A percentile compares a stretch with the other conserved stretches of the same genome.
These are phyloP conservation scores for Atkinsonella hypoxylon DNA, from an alignment of 2,329 filamentous ascomycete genomes.

Conservation along the genomic window DNA sequence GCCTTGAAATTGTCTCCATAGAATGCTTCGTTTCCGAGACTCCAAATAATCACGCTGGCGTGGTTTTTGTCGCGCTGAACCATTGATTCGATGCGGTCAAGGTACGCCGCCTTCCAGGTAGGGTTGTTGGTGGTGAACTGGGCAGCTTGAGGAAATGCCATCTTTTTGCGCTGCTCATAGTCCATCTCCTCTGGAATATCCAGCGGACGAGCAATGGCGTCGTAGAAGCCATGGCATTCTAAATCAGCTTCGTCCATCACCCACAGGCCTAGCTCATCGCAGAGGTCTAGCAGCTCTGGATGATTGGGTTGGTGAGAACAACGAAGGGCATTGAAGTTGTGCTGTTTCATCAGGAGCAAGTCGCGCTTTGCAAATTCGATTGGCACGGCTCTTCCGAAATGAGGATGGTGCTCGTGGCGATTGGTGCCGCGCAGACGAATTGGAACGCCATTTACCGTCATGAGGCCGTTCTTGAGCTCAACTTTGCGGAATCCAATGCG, in stretches of 20 bases:
- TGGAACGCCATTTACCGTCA: slow-evolving; percentile 50
- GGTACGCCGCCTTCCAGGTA: slow-evolving; percentile 49
- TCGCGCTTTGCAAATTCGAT: slow-evolving; percentile 49
- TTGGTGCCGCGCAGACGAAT: slow-evolving; percentile 54
- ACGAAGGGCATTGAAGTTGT: slow-evolving; percentile 61
- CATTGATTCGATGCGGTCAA: slow-evolving; percentile 54
- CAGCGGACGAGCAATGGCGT: slow-evolving; percentile 34
- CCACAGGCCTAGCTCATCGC: slow-evolving; percentile 56
- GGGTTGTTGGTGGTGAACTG: slow-evolving; percentile 50
- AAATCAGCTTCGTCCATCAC: slow-evolving; percentile 40
- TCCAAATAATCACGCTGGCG: slow-evolving; percentile 60
- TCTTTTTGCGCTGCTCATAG: slow-evolving; percentile 46
- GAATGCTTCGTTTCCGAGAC: slow-evolving; percentile 61
- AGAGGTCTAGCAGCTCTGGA: slow-evolving; percentile 44
- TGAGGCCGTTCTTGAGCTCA: slow-evolving; percentile 46
- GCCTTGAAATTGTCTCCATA: slow-evolving; percentile 56
- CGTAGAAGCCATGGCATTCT: slow-evolving; percentile 42
- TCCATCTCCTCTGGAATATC: slow-evolving; percentile 43
- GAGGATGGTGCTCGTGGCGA: slow-evolving; percentile 58
- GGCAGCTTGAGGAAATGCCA: slow-evolving; percentile 42
- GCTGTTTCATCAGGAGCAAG: slow-evolving; percentile 53
- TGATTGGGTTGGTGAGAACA: slow-evolving; percentile 59
- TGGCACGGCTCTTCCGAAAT: slow-evolving; percentile 50
- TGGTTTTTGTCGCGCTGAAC: slow-evolving; percentile 61
- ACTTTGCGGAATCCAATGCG: slow-evolving; percentile 52